Conservation (phyloP, 805 yeast species). For the Candida piceae region DNA sequence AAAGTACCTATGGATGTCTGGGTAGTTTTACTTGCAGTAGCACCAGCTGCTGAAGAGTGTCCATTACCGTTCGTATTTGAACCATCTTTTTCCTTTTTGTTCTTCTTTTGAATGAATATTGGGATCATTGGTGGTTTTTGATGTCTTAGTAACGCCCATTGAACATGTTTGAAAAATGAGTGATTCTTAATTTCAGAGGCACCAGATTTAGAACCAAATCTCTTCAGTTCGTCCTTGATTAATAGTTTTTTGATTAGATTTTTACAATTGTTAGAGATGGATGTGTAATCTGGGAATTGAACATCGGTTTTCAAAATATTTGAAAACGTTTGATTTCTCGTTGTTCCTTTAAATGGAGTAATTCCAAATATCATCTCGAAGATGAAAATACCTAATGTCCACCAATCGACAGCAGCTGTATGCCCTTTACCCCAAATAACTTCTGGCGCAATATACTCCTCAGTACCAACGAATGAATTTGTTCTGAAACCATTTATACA, state of each 20-base stretch:
- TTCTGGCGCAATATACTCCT: slow-evolving; percentile 98
- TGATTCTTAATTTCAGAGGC: slow-evolving; percentile 93
- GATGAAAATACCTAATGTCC: slow-evolving; percentile 93
- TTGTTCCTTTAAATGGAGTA: slow-evolving; percentile 93
- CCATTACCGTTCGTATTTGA: too few relatives aligned
- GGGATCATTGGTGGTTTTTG: slow-evolving; percentile 97
- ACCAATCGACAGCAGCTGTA: slow-evolving; percentile 98
- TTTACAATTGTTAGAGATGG: slow-evolving; percentile 70
- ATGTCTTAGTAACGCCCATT: slow-evolving; percentile 93
- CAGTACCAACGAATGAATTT: slow-evolving; percentile 97
- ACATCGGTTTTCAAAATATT: slow-evolving; percentile 83
- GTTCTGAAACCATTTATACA: slow-evolving; percentile 96
- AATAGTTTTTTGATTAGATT: slow-evolving; percentile 73
- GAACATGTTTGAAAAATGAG: slow-evolving; percentile 83
- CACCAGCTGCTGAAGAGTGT: background rate
- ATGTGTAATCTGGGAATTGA: slow-evolving; percentile 57
- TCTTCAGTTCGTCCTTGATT: slow-evolving; percentile 81
- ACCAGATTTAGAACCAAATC: slow-evolving; percentile 89
- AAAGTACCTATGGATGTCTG: slow-evolving; percentile 41
- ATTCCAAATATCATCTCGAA: slow-evolving; percentile 95
- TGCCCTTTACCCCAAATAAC: slow-evolving; percentile 97
- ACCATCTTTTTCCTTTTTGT: slow-evolving; percentile 13
- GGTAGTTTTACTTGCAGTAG: slow-evolving; percentile 7
- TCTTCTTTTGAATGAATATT: slow-evolving; percentile 38
- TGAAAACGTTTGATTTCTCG: slow-evolving; percentile 83